Percentiles rank a stretch among this genome's conserved stretches.
Conservation (phyloP, 306 rosid genomes). For the Carpinus fangiana region DNA sequence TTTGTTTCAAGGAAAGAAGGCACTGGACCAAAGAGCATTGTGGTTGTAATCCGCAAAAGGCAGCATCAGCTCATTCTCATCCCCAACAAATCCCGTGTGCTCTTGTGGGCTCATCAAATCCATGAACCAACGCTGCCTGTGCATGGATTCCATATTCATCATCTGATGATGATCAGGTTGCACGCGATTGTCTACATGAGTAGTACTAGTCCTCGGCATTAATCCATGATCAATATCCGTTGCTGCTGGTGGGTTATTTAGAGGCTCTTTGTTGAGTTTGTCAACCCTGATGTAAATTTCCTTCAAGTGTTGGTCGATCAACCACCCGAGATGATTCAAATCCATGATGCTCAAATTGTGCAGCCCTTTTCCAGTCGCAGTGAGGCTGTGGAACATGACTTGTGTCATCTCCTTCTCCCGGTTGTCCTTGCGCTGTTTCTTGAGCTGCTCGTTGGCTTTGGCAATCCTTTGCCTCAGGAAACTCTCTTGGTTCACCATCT, state of each 20-base stretch:
- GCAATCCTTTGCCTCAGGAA: constrained; percentile 27
- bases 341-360: constrained; percentile 20
- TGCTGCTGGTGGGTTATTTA: not conserved
- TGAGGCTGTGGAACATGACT: constrained; percentile 30
- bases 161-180: not conserved
- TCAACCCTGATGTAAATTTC: constrained; percentile 21
- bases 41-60: constrained; percentile 11
- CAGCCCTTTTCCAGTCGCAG: constrained; percentile 1
- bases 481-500: constrained; percentile 36
- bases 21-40: constrained; percentile 22
- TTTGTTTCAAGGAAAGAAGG: constrained; percentile 19
- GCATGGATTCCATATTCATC: constrained; percentile 20
- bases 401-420: constrained; percentile 28
- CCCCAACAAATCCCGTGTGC: constrained; percentile 21
- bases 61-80: constrained; percentile 29
- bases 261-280: not conserved
- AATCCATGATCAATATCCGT: too few relatives aligned
- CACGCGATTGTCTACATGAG: not conserved
- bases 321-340: constrained; percentile 32
- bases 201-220: not conserved
- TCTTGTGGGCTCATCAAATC: constrained; percentile 16
- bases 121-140: constrained; percentile 19
- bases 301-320: constrained; percentile 31
- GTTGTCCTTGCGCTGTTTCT: constrained; percentile 25
- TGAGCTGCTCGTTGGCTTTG: constrained; percentile 33